A percentile compares a stretch with the other conserved stretches of the same genome.
Conservation (phyloP, 1,139 yeast genomes). For the Blastobotrys ciferrii region DNA sequence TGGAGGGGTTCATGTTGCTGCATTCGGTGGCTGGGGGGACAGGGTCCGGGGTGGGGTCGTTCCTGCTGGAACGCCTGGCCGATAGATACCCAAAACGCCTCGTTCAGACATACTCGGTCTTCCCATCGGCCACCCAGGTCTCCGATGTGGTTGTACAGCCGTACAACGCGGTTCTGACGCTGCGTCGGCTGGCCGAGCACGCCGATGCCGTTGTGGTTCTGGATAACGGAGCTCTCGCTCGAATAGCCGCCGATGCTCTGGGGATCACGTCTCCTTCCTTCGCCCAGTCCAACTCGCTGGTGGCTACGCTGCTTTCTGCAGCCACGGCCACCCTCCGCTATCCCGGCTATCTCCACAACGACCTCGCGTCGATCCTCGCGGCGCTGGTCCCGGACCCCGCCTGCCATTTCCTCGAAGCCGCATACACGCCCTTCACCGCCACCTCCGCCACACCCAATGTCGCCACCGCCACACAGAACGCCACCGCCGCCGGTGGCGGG, state of each 20-base stretch:
- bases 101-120: constrained; percentile 80
- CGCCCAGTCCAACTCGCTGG: constrained; percentile 78
- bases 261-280: constrained; percentile 48
- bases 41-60: constrained; percentile 93
- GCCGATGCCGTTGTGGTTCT: constrained; percentile 86
- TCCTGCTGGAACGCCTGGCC: constrained; percentile 67
- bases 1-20: constrained; percentile 84
- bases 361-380: constrained; percentile 77
- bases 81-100: constrained; percentile 84
- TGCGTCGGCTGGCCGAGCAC: constrained; percentile 74
- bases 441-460: constrained; percentile 52
- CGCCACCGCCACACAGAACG: no score
- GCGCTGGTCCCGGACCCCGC: constrained; percentile 87
- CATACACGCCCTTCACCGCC: constrained; percentile 81
- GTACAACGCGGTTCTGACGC: constrained; percentile 79
- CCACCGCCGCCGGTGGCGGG: constrained; percentile 55
- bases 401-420: constrained; percentile 79
- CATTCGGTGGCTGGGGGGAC: constrained; percentile 99
- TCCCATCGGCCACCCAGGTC: constrained; percentile 62
- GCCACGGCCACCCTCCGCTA: constrained; percentile 84
- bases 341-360: constrained; percentile 89
- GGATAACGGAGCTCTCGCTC: constrained; percentile 81
- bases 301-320: constrained; percentile 80
- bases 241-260: constrained; percentile 57
- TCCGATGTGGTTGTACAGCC: constrained; percentile 98